Conservation (phyloP, 2,329 filamentous ascomycete species). For the Paraphaeosphaeria sporulosa region DNA sequence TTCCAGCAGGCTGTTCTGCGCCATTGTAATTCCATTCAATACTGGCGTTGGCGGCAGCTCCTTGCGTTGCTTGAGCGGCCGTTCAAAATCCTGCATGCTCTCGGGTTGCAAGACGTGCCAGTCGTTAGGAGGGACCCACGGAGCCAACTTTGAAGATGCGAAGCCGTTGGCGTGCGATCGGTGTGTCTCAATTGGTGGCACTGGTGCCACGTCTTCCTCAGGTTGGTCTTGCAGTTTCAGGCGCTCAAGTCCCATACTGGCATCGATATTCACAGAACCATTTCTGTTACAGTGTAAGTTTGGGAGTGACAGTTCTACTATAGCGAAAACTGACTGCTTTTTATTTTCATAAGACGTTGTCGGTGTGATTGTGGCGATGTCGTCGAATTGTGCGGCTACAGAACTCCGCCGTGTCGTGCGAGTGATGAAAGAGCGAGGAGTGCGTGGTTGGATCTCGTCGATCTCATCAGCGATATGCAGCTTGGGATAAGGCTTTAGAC, state of each 20-base stretch:
- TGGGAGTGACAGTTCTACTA: not conserved
- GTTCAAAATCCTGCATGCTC: not conserved
- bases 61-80: slow-evolving; percentile 26
- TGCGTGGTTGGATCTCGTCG: slow-evolving; percentile 33
- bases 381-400: slow-evolving; percentile 26
- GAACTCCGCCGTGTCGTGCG: slow-evolving; percentile 32
- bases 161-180: slow-evolving; percentile 21
- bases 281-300: slow-evolving; percentile 15
- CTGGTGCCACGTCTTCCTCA: slow-evolving; percentile 9
- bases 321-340: slow-evolving; percentile 20
- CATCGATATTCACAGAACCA: slow-evolving; percentile 26
- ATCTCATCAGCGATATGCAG: slow-evolving; percentile 31
- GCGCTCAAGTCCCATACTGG: slow-evolving; percentile 29
- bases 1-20: slow-evolving; percentile 32
- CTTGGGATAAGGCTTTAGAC: slow-evolving; percentile 29
- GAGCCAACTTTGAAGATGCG: slow-evolving; percentile 22
- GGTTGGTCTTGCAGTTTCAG: slow-evolving; percentile 29
- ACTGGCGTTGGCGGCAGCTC: slow-evolving; percentile 24
- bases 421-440: slow-evolving; percentile 35
- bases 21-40: slow-evolving; percentile 25
- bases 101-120: slow-evolving; percentile 44
- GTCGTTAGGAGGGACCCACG: slow-evolving; percentile 40
- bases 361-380: slow-evolving; percentile 5
- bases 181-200: slow-evolving; percentile 14
- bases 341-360: slow-evolving; percentile 17